Evolutionary conservation across 148 eudicot species (phyloP).

Genomic region (Tetragonia tetragonoides): DNA sequence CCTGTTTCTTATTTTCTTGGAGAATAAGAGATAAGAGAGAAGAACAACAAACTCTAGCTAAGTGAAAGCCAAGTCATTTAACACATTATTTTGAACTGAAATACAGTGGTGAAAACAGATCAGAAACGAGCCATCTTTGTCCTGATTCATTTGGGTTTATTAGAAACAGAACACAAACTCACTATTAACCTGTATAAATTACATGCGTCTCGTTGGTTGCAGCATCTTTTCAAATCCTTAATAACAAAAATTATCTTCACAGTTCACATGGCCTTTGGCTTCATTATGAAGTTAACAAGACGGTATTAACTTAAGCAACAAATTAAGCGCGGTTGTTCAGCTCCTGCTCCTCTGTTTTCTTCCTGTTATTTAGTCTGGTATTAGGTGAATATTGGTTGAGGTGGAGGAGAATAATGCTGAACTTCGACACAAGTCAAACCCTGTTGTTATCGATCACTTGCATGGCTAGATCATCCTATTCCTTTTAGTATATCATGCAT

Average conservation of each 20-base stretch:
- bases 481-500: not conserved
- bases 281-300: constrained; percentile 6
- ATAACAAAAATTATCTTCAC: constrained; percentile 21
- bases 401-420: constrained; percentile 32
- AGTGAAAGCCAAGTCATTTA: too few relatives aligned
- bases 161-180: not conserved
- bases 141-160: constrained; percentile 35
- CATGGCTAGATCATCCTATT: constrained; percentile 26
- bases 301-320: constrained; percentile 23
- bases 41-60: too few relatives aligned
- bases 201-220: constrained; percentile 7
- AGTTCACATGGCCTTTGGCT: constrained; percentile 39
- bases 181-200: constrained; percentile 5
- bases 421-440: constrained; percentile 25
- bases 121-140: constrained; percentile 27
- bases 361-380: constrained; percentile 36
- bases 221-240: constrained; percentile 12
- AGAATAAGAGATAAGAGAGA: too few relatives aligned
- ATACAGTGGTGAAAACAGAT: not conserved
- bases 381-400: constrained; percentile 71
- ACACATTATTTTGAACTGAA: not conserved
- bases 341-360: constrained; percentile 44
- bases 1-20: too few relatives aligned
- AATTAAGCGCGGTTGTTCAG: constrained; percentile 37
- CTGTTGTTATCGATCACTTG: constrained; percentile 11